Conservation (phyloP, 1,284 basidiomycete species). For the Cystobasidium slooffiae region DNA sequence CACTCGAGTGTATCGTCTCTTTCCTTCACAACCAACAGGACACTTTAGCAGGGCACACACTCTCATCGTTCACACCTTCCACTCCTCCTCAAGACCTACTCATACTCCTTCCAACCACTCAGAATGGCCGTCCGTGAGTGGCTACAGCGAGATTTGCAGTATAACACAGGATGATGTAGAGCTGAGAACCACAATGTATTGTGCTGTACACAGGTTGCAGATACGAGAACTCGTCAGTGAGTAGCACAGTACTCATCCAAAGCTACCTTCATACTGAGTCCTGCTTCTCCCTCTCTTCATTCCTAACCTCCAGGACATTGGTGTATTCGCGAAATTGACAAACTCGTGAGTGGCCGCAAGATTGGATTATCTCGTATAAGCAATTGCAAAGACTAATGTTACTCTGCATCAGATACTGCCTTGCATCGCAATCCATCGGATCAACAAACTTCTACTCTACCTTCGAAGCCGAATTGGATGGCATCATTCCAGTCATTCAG, state of each 20-base stretch:
- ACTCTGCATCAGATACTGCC: constrained; percentile 70
- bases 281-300: constrained; percentile 4
- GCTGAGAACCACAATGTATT: background rate
- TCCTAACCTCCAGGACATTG: constrained; percentile 47
- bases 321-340: constrained; percentile 74
- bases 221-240: constrained; percentile 95
- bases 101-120: background rate
- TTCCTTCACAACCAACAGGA: no score
- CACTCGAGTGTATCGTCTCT: no score
- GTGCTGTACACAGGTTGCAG: constrained; percentile 53
- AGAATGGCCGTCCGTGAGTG: constrained; percentile 63
- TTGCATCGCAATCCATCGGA: constrained; percentile 64
- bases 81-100: background rate
- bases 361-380: background rate
- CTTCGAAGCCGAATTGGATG: constrained; percentile 91
- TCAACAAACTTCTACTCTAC: constrained; percentile 98
- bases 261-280: background rate
- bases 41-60: background rate
- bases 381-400: no score
- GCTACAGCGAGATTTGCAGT: background rate
- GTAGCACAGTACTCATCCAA: background rate
- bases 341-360: constrained; percentile 63
- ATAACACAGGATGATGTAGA: constrained; percentile 47
- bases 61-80: background rate
- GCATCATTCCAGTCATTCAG: constrained; percentile 95